phyloP scores from a whole-genome alignment of 345 rosid genomes.

The Citrus sp. region DNA sequence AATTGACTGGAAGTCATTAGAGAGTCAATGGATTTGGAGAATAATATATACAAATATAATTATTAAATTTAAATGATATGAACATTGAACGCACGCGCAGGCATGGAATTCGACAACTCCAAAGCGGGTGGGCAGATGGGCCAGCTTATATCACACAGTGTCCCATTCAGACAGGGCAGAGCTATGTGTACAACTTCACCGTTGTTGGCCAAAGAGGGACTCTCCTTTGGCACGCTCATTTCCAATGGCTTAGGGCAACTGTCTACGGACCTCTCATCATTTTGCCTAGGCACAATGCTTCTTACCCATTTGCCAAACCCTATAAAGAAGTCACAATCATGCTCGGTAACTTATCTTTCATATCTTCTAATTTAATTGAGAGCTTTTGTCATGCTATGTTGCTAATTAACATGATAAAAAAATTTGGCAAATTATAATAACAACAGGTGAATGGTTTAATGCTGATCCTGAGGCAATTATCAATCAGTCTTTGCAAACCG shows the following conservation, averaged over 20 bases:
- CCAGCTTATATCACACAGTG: conserved; percentile 74
- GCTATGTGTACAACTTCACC: conserved; percentile 69
- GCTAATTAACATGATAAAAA: not conserved
- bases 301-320: conserved; percentile 73
- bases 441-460: conserved; percentile 73
- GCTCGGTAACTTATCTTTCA: conserved; percentile 41
- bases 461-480: conserved; percentile 60
- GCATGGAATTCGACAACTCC: conserved; percentile 72
- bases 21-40: not conserved
- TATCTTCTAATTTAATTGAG: not conserved
- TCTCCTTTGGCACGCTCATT: conserved; percentile 72
- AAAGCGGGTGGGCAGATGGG: conserved; percentile 84
- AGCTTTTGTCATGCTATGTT: not conserved
- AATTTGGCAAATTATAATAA: not conserved
- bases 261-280: conserved; percentile 71
- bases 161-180: conserved; percentile 62
- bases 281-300: conserved; percentile 45
- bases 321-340: conserved; percentile 62
- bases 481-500: conserved; percentile 62
- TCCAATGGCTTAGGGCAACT: conserved; percentile 70
- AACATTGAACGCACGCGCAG: conserved; percentile 20
- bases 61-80: no score
- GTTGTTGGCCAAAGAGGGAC: conserved; percentile 75
- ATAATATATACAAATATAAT: no score
- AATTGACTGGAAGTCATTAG: not conserved